Percentiles rank a stretch among this genome's conserved stretches.
phyloP scores from a whole-genome alignment of 2,329 filamentous ascomycete species.

The Chrysosporium keratinophilum region DNA sequence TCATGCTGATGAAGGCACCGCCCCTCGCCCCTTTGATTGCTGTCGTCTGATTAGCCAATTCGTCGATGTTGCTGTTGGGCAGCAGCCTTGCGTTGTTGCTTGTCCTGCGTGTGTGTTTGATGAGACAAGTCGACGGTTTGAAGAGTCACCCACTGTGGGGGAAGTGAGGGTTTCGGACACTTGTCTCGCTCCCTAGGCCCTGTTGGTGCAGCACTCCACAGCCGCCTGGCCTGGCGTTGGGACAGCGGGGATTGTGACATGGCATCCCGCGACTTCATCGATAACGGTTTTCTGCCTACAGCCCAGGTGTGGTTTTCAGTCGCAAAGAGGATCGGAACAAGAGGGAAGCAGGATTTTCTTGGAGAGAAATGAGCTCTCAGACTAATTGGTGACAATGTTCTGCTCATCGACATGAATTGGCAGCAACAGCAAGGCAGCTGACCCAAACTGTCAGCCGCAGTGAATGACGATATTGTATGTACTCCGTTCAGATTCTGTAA shows the following conservation, averaged over 20 bases:
- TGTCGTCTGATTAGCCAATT: conserved; percentile 7
- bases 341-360: no score
- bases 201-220: background rate
- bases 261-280: background rate
- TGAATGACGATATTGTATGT: background rate
- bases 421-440: background rate
- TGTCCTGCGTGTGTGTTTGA: background rate
- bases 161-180: background rate
- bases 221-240: background rate
- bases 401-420: background rate
- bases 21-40: background rate
- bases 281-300: background rate
- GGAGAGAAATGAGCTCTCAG: background rate
- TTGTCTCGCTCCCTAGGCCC: background rate
- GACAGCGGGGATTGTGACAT: background rate
- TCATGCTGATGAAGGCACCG: background rate
- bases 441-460: conserved; percentile 1
- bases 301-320: background rate
- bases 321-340: background rate
- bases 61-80: background rate
- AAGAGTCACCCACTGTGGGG: background rate
- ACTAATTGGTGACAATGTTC: background rate
- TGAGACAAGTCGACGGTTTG: background rate
- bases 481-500: background rate
- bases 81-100: conserved; percentile 1